Percentiles rank a stretch among this genome's conserved stretches.
Evolutionary conservation across 495 filamentous ascomycete genomes (phyloP).

Genomic region (Neurospora hispaniola): DNA sequence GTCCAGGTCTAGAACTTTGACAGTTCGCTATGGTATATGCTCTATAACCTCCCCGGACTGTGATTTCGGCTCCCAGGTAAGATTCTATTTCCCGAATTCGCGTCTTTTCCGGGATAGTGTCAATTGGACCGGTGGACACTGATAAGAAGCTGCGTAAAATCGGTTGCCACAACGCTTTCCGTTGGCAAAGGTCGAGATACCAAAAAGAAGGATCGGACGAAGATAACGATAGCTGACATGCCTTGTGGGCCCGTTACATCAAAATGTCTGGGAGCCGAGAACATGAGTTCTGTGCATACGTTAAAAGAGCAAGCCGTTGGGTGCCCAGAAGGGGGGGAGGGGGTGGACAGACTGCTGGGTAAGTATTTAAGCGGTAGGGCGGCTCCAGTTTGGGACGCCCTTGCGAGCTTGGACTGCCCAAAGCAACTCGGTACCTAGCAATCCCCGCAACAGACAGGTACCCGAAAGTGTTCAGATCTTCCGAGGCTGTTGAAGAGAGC

Average conservation of each 20-base stretch:
- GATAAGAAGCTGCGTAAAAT: neutral
- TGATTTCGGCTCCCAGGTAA: neutral
- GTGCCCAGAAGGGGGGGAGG: neutral
- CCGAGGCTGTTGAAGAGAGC: neutral
- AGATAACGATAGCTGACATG: neutral
- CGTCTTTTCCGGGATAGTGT: neutral
- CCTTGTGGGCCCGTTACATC: neutral
- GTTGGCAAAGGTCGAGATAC: neutral
- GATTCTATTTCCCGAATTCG: neutral
- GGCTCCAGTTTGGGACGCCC: neutral
- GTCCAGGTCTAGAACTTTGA: neutral
- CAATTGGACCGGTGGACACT: neutral
- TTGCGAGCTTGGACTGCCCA: neutral
- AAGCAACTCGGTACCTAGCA: neutral
- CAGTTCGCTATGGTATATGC: neutral
- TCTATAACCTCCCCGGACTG: neutral
- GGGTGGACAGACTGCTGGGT: neutral
- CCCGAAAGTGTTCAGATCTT: neutral
- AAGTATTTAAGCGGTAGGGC: neutral
- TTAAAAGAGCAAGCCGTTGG: neutral
- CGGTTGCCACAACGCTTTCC: neutral
- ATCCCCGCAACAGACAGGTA: neutral
- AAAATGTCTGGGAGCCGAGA: neutral
- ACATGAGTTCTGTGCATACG: too few species aligned
- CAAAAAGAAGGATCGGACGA: neutral